phyloP scores from a whole-genome alignment of 2,329 filamentous ascomycete genomes.

The Cercospora berteroae region DNA sequence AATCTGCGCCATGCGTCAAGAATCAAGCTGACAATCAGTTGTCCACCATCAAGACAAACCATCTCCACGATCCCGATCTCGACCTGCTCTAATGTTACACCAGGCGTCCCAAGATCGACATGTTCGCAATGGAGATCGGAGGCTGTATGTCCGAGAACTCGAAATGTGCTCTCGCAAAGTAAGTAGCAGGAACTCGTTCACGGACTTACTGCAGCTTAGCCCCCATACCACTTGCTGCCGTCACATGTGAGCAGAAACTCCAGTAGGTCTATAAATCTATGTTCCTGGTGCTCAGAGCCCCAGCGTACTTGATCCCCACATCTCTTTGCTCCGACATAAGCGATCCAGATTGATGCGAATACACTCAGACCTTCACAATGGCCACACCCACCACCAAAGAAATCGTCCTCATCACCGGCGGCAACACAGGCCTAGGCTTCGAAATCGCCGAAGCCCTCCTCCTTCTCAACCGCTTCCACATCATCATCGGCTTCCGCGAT shows the following conservation, averaged over 20 bases:
- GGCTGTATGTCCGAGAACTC: not conserved
- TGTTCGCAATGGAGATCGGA: not conserved
- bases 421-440: conserved; percentile 56
- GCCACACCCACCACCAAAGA: conserved; percentile 24
- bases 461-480: conserved; percentile 46
- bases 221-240: not conserved
- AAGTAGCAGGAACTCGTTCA: not conserved
- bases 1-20: not conserved
- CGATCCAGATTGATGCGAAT: not conserved
- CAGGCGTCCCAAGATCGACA: not conserved
- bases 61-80: not conserved
- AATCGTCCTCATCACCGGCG: conserved; percentile 59
- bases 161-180: not conserved
- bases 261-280: not conserved
- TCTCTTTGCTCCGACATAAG: too few relatives aligned
- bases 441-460: conserved; percentile 57
- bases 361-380: not conserved
- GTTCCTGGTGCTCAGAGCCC: too few relatives aligned
- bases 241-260: not conserved
- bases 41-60: not conserved
- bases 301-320: too few relatives aligned
- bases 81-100: not conserved
- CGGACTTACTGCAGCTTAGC: not conserved
- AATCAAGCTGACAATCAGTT: not conserved
- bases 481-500: conserved; percentile 57